Percentiles rank a stretch among this genome's conserved stretches.
phyloP scores from a whole-genome alignment of 352 stramenopile species.

The Phytophthora uliginosa region DNA sequence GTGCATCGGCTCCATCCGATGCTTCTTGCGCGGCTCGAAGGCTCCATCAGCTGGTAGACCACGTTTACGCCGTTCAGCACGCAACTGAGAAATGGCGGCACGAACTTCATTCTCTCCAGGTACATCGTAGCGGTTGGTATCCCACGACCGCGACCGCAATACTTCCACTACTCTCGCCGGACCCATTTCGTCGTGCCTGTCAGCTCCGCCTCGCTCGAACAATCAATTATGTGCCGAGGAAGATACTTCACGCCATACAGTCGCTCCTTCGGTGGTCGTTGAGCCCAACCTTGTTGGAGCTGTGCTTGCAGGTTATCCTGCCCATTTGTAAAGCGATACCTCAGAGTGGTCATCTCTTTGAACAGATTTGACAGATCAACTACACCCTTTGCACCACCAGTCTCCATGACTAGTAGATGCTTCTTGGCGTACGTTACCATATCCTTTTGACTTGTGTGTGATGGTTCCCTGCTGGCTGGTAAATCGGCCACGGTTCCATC shows the following conservation, averaged over 20 bases:
- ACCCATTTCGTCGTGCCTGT: constrained; percentile 6
- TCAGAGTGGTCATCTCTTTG: constrained; percentile 3
- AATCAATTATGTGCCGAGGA: background rate
- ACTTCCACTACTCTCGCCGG: constrained; percentile 7
- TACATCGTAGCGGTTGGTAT: constrained; percentile 7
- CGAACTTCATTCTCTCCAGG: constrained; percentile 8
- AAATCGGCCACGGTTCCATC: background rate
- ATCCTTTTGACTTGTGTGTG: background rate
- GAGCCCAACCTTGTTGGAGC: constrained; percentile 9
- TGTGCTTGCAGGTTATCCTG: background rate
- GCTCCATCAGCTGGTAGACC: background rate
- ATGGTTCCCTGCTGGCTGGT: background rate
- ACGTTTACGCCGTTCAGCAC: background rate
- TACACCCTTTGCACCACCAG: background rate
- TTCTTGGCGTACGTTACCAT: constrained; percentile 1
- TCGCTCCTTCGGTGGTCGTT: background rate
- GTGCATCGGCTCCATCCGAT: constrained; percentile 1
- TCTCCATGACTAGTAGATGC: background rate
- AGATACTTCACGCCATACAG: constrained; percentile 11
- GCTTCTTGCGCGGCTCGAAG: constrained; percentile 1
- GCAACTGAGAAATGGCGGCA: background rate
- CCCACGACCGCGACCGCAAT: background rate
- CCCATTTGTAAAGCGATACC: background rate
- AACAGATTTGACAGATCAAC: background rate
- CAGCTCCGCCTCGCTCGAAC: background rate